A percentile compares a stretch with the other conserved stretches of the same genome.
These are phyloP conservation scores for Diaporthe vaccinii DNA, from an alignment of 2,329 filamentous ascomycete genomes.

Conservation along the genomic window DNA sequence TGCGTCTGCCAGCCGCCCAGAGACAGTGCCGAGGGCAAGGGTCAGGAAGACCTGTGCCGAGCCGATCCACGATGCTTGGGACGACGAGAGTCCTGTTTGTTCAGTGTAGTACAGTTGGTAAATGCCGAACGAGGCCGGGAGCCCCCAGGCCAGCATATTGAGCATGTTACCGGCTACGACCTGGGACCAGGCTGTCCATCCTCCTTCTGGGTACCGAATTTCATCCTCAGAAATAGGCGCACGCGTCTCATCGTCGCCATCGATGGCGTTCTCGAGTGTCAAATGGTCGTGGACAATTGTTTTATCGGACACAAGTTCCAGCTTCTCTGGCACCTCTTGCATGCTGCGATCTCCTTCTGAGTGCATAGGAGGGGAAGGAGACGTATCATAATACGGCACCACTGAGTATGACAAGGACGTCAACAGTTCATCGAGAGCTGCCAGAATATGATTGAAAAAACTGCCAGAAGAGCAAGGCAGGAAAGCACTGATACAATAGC, in stretches of 20 bases:
- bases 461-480: not conserved
- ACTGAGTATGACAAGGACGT: not conserved
- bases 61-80: constrained; percentile 63
- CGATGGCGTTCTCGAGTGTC: not conserved
- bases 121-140: constrained; percentile 62
- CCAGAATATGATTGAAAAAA: too few relatives aligned
- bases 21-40: constrained; percentile 62
- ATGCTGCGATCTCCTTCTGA: not conserved
- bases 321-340: not conserved
- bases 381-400: not conserved
- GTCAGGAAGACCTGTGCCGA: constrained; percentile 65
- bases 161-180: constrained; percentile 62
- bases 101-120: constrained; percentile 61
- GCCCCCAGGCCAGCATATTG: constrained; percentile 66
- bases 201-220: not conserved
- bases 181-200: constrained; percentile 1
- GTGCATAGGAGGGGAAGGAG: too few relatives aligned
- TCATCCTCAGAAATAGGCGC: not conserved
- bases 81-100: constrained; percentile 49
- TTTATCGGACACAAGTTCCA: not conserved
- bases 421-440: not conserved
- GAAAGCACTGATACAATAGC: not conserved
- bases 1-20: constrained; percentile 64
- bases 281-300: too few relatives aligned
- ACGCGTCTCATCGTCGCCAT: not conserved